Percentiles rank a stretch among this genome's conserved stretches.
Conservation (phyloP, 257 asterid genomes). For the Thymus quinquecostatus region DNA sequence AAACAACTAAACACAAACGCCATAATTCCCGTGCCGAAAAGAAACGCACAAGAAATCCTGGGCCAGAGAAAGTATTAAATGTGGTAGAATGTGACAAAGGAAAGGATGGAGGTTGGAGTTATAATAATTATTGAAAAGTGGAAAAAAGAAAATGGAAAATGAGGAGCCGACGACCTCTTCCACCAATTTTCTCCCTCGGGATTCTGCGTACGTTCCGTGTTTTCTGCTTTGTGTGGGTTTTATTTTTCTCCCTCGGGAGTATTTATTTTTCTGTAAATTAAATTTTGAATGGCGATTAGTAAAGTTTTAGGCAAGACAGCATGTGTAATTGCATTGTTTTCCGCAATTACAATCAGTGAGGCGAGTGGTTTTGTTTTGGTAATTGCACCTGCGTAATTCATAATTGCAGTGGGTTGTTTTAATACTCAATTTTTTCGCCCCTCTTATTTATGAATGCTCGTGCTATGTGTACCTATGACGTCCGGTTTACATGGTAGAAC, state of each 20-base stretch:
- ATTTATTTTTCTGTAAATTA: background rate
- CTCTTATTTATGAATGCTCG: no score
- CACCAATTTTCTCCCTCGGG: conserved; percentile 65
- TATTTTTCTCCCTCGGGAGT: no score
- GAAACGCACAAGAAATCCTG: no score
- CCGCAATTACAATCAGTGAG: conserved; percentile 54
- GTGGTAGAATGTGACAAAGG: background rate
- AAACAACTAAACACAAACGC: no score
- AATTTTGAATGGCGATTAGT: background rate
- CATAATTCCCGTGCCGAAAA: no score
- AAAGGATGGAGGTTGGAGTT: conserved; percentile 4
- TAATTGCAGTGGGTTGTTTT: no score
- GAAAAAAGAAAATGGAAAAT: background rate
- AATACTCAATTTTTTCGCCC: no score
- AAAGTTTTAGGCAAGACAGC: conserved; percentile 36
- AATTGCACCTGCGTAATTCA: conserved; percentile 23
- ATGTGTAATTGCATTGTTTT: conserved; percentile 84
- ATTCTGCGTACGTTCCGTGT: conserved; percentile 65
- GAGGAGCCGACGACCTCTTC: background rate
- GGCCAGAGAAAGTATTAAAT: no score
- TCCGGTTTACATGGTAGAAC: no score
- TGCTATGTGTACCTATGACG: no score
- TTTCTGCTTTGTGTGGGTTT: conserved; percentile 40
- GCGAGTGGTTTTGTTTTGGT: conserved; percentile 59
- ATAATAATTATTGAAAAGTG: background rate